phyloP scores from a whole-genome alignment of 129 eudicot species.

The Solidago caesia region DNA sequence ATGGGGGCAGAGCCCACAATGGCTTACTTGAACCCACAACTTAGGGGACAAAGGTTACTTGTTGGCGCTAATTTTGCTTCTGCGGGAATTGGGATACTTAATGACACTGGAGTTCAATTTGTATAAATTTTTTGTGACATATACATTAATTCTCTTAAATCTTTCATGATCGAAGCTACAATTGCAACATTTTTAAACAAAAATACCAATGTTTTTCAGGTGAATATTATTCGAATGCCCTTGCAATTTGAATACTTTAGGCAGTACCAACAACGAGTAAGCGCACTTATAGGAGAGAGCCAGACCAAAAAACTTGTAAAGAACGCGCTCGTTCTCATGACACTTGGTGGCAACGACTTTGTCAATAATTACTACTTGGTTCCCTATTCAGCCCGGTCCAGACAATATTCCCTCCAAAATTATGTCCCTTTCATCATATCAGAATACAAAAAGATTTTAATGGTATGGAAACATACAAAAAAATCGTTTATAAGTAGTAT shows the following conservation, averaged over 20 bases:
- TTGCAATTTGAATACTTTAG: slow-evolving; percentile 68
- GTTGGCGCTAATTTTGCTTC: slow-evolving; percentile 95
- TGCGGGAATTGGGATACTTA: slow-evolving; percentile 90
- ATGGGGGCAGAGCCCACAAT: slow-evolving; percentile 62
- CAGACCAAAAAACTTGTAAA: slow-evolving; percentile 50
- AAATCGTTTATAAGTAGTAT: not conserved
- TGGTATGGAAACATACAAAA: not conserved
- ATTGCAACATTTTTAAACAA: not conserved
- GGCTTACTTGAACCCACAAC: slow-evolving; percentile 73
- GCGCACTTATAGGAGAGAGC: slow-evolving; percentile 51
- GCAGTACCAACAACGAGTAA: slow-evolving; percentile 67
- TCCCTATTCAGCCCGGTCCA: slow-evolving; percentile 76
- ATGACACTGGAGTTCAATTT: slow-evolving; percentile 83
- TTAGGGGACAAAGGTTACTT: slow-evolving; percentile 56
- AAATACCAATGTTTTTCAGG: slow-evolving; percentile 38
- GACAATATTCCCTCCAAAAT: slow-evolving; percentile 64
- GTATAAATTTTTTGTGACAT: slow-evolving; percentile 34
- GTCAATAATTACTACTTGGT: slow-evolving; percentile 85
- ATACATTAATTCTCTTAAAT: not conserved
- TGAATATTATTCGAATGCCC: slow-evolving; percentile 64
- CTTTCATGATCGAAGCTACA: not conserved
- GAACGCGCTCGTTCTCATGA: slow-evolving; percentile 71
- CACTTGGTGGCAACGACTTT: slow-evolving; percentile 90
- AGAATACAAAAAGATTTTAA: slow-evolving; percentile 41
- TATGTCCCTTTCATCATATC: slow-evolving; percentile 66